Base-by-base conservation (phyloP, 1,139 yeast genomes). In the Pichia sp. region DNA sequence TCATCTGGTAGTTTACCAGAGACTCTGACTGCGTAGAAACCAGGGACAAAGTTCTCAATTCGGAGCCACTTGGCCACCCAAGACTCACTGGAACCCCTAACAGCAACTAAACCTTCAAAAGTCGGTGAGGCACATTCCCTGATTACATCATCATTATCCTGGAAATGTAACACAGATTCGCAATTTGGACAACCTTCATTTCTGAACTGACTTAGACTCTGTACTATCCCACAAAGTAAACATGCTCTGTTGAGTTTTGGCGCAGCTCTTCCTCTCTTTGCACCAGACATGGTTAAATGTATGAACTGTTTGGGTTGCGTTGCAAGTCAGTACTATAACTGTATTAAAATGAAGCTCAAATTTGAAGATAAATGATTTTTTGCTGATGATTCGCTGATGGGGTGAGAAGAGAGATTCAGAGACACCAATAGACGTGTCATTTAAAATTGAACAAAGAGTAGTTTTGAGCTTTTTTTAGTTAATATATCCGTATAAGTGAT, bases 1-100 rank as follows among this genome's bases (percentile, higher is more conserved):
- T 88, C 96, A 5, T 84, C 88, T 2, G 97, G 97, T 42, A 91
- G 67, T 54, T 84, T 79, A 28, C 99, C 99, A 53, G 80, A 84
- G 7, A 91, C 91, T 57, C 91, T 85, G 35, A 89, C 94, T 1
- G 98, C 98, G 56, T 91, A 85, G 53, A 91, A 62, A 0, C 98
- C 99, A 1, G 94, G 84, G 24, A 79, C 82, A 59, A 88, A 88
- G 22, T 86, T 82, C 55, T 86, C 95, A 22, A 91, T 83, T 63
- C 96, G 78, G 45, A 91, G 69, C 99, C 99, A 91, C 57, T 86
- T 77, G 19, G 96, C 96, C 25, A 88, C 97, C 99, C 99, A 91
- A 3, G 96, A 86, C 32, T 74, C 77, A 41, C 77, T 77, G 36
- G 91, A 89, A 45, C 83, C 88, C 40, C 95, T 88, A 50, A 88